Evolutionary conservation across 352 stramenopile genomes (phyloP).

Genomic region (Pythium rhizo-oryzae): DNA sequence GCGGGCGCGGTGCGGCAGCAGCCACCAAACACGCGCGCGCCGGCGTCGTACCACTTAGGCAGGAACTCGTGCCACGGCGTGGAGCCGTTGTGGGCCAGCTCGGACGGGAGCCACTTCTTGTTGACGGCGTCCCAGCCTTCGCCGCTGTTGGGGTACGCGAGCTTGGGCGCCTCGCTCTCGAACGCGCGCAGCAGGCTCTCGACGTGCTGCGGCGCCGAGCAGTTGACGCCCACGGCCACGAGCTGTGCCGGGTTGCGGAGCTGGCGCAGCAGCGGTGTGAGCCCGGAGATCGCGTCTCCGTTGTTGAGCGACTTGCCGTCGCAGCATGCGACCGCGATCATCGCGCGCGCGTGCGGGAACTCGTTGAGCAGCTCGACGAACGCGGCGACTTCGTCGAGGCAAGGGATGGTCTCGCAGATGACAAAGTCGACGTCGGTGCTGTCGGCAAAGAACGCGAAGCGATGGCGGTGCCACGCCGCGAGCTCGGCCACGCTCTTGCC

Average conservation of each 20-base stretch:
- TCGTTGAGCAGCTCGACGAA: slow-evolving; percentile 81
- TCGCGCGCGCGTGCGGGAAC: slow-evolving; percentile 49
- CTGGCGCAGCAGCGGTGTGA: slow-evolving; percentile 47
- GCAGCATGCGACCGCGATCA: slow-evolving; percentile 68
- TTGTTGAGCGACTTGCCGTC: slow-evolving; percentile 71
- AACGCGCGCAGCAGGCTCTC: slow-evolving; percentile 58
- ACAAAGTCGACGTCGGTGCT: slow-evolving; percentile 66
- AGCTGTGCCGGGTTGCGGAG: slow-evolving; percentile 62
- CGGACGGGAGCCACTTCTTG: slow-evolving; percentile 70
- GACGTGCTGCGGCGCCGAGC: slow-evolving; percentile 75
- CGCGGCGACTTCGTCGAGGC: slow-evolving; percentile 76
- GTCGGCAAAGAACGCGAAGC: slow-evolving; percentile 67
- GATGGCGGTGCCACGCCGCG: slow-evolving; percentile 74
- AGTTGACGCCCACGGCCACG: slow-evolving; percentile 85
- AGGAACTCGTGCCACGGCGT: slow-evolving; percentile 60
- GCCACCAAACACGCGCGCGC: slow-evolving; percentile 76
- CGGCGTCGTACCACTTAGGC: slow-evolving; percentile 69
- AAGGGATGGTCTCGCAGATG: slow-evolving; percentile 88
- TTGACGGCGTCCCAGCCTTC: slow-evolving; percentile 77
- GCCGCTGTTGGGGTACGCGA: slow-evolving; percentile 87
- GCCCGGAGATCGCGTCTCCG: slow-evolving; percentile 50
- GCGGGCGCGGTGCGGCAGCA: slow-evolving; percentile 81
- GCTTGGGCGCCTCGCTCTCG: slow-evolving; percentile 50
- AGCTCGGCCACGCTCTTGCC: slow-evolving; percentile 65
- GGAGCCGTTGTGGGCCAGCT: slow-evolving; percentile 30